Percentiles rank a stretch among this genome's conserved stretches.
phyloP scores from a whole-genome alignment of 306 rosid genomes.

The Chamaecrista fasciculata region DNA sequence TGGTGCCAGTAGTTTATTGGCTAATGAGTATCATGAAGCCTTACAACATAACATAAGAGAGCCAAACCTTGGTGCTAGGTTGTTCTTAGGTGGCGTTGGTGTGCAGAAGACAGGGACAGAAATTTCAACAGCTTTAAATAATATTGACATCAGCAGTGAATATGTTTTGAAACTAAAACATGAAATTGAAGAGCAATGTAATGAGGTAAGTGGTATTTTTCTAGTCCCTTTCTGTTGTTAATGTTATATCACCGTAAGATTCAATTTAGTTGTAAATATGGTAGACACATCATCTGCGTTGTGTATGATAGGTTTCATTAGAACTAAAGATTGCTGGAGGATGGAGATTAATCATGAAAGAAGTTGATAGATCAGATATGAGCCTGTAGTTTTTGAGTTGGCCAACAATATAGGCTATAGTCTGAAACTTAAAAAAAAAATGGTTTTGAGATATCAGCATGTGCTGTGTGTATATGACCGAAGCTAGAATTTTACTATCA shows the following conservation, averaged over 20 bases:
- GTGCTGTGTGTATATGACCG: not conserved
- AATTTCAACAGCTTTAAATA: conserved; percentile 84
- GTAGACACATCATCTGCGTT: not conserved
- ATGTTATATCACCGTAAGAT: not conserved
- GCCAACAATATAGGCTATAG: not conserved
- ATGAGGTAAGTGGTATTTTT: conserved; percentile 63
- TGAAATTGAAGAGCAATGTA: conserved; percentile 89
- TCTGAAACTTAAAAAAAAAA: not conserved
- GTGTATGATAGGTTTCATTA: not conserved
- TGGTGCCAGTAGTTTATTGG: conserved; percentile 78
- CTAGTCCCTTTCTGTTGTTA: conserved; percentile 6
- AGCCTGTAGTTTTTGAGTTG: not conserved
- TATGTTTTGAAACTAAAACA: conserved; percentile 87
- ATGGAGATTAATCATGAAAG: conserved; percentile 2
- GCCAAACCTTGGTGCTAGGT: conserved; percentile 89
- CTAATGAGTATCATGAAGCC: conserved; percentile 88
- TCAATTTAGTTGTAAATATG: conserved; percentile 2
- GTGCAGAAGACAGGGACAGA: conserved; percentile 87
- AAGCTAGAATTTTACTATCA: not conserved
- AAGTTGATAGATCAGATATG: conserved; percentile 5
- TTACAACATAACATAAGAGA: conserved; percentile 80
- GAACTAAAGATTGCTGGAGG: not conserved
- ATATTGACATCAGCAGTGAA: conserved; percentile 86
- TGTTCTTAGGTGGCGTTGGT: conserved; percentile 89
- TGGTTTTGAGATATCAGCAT: not conserved